Base-by-base conservation (phyloP, 352 stramenopile species). In the Globisporangium heterothallicum region DNA sequence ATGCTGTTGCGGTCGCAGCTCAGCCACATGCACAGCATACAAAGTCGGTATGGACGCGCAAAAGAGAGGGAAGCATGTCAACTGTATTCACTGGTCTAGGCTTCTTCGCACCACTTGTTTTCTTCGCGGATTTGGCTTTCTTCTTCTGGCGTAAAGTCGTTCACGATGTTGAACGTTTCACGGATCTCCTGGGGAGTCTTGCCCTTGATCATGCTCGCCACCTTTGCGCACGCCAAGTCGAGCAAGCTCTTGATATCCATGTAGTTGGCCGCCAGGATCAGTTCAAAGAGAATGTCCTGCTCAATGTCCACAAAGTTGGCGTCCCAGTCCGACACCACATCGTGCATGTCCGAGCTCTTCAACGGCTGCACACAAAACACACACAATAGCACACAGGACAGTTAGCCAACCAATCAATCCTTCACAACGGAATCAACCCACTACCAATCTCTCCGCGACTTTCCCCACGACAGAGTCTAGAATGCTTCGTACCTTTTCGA, bases 71-170 rank as follows among this genome's bases (percentile, higher is more conserved):
- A n/a, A n/a, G n/a, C n/a, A n/a, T n/a, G n/a, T n/a, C n/a, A n/a
- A n/a, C 32, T 38, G 32, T 16, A 18, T 38, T 38, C 32, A 16
- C 12, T 18, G 6, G 8, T 22, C 83, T 97, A 98, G 44, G 94
- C 90, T 64, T 99, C 97, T 80, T 99, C 97, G 64, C 95, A 99
- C 97, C 97, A 99, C 77, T 99, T 99, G 88, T 99, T 99, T 73
- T 99, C 97, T 72, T 99, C 96, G 27, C 97, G 89, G 38, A 99
- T 98, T 76, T 98, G 94, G 24, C 92, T 96, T 77, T 99, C 97
- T 64, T 99, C 97, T 67, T 99, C 97, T 0, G 97, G 97, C 46
- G 95, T 99, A 64, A 99, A 99, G 78, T 99, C 97, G 78, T 99
- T 99, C 32, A 96, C 90, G 69, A 99, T 99, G 82, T 99, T 99